These are phyloP conservation scores for Rosa lucieae DNA, from an alignment of 306 rosid genomes.

Conservation along the genomic window DNA sequence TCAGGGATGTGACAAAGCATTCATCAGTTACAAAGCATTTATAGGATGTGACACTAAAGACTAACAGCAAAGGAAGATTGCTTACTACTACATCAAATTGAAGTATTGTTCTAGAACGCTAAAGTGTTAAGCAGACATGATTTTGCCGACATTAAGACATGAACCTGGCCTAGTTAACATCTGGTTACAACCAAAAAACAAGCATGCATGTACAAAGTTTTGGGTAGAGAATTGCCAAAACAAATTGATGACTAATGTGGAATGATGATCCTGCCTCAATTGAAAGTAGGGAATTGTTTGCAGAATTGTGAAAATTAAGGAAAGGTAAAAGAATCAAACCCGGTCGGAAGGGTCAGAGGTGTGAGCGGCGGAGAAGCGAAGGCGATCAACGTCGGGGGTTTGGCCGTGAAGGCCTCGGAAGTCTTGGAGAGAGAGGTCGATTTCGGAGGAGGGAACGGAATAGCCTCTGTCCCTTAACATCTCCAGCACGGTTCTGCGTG, in stretches of 20 bases:
- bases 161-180: too few species aligned
- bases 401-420: conserved; percentile 59
- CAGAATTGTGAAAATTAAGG: background rate
- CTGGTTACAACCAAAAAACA: too few species aligned
- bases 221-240: too few species aligned
- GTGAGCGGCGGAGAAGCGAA: conserved; percentile 62
- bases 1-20: background rate
- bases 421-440: conserved; percentile 57
- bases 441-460: conserved; percentile 49
- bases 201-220: too few species aligned
- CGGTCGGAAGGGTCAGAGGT: conserved; percentile 59
- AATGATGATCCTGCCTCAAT: background rate
- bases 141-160: too few species aligned
- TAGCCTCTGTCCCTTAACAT: conserved; percentile 91
- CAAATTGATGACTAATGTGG: too few species aligned
- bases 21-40: background rate
- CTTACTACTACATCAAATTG: too few species aligned
- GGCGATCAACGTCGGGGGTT: conserved; percentile 61
- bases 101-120: too few species aligned
- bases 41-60: too few species aligned
- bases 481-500: conserved; percentile 72
- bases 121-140: too few species aligned
- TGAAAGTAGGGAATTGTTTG: background rate
- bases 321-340: conserved; percentile 22
- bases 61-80: too few species aligned